Evolutionary conservation across 2,329 filamentous ascomycete species (phyloP), one percentile per base, ranked within the genome.

Genomic region (Cadophora sp.): DNA sequence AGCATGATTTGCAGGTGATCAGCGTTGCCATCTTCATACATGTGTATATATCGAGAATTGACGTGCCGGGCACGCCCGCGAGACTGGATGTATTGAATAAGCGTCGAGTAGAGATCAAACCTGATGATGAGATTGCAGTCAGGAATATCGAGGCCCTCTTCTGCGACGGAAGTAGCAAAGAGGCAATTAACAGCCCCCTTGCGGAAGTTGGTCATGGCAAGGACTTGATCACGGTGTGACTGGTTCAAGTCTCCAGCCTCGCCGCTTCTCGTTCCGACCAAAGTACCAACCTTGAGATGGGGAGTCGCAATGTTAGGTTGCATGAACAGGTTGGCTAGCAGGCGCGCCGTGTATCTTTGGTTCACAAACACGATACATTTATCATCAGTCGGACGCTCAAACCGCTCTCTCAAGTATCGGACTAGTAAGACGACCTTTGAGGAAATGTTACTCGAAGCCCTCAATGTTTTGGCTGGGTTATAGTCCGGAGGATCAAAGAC

Each of bases 1-100:
- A 82, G 78, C 1, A 92, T 76, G n/a, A 82, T 81, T 45, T 83
- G 79, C 1, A 77, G 72, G 59, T 97, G 91, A 0, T 81, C 80
- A 14, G 77, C 70, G 73, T 97, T 97, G 8, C 84, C 85, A 1
- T 79, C 76, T 76, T 98, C 94, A 2, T 93, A 77, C 91, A 99
- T 94, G 74, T 92, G 92, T 41, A 94, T 85, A 77, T 95, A 97
- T 70, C 86, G 89, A 0, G 96, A 98, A 64, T 90, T 85, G 0
- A 81, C 78, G 73, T 93, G 91, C 47, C 96, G 87, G 14, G 96
- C 96, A 63, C 96, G 87, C 0, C 96, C 96, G 69, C 93, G 87
- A 16, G 94, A 97, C 78, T 99, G 96, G 22, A 98, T 89, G 76
- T 97, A 98, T 75, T 97, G 92, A 62, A 98, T 98, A 78, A 97